Evolutionary conservation across 345 rosid genomes (phyloP), one percentile per base, ranked within the genome.

Genomic region (Acer saccharum): DNA sequence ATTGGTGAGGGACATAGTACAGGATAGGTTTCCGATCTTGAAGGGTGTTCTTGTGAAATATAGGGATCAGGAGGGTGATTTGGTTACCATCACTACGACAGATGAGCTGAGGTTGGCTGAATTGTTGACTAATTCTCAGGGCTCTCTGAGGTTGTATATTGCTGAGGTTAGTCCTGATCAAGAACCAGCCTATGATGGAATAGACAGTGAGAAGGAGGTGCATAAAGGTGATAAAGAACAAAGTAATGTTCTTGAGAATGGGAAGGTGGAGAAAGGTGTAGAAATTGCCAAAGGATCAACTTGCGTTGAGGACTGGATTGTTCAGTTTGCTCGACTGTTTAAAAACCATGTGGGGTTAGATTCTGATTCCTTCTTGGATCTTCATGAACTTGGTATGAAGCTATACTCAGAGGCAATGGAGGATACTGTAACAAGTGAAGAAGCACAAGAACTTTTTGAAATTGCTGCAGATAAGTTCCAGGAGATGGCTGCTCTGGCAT

Each of bases 321-420:
- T 84, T 64, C 94, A 93, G 89, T 96, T 96, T 87, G 98, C 99
- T 4, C 88, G 90, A 27, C 77, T 96, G 76, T 96, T 96, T 78
- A 92, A 91, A 84, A 96, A 94, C 75, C 98, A 96, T 74, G 98
- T 94, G 9, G 99, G 99, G 64, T 91, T 97, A 68, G 97, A 94
- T 84, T 94, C 99, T 72, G 98, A 97, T 90, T 84, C 98, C 1
- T 97, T 81, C 83, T 81, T 97, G 89, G 90, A 93, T 88, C 95
- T 97, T 81, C 99, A 94, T 84, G 97, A 91, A 77, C 82, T 93
- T 55, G 98, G 98, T 57, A 91, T 97, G 99, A 94, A 89, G 86
- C 74, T 97, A 72, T 89, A 97, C 81, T 88, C 98, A 0, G 98
- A 93, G 84, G 99, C 98, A 58, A 94, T 97, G 95, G 98, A 93